Evolutionary conservation across 2,329 filamentous ascomycete species (phyloP).

Genomic region (Tolypocladium album): DNA sequence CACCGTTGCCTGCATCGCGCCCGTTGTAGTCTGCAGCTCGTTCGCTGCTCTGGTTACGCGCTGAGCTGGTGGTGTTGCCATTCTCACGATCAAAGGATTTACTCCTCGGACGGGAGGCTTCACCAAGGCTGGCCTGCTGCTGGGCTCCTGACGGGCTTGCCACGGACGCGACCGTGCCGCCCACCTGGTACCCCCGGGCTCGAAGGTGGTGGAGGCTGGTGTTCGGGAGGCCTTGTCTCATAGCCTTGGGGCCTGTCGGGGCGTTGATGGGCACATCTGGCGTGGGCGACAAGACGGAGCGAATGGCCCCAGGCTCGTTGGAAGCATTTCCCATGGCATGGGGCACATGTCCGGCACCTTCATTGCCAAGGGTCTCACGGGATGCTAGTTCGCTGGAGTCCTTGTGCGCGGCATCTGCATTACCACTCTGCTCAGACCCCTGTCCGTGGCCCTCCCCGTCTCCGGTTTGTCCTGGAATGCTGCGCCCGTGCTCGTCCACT

Average conservation of each 20-base stretch:
- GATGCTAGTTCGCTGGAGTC: constrained; percentile 11
- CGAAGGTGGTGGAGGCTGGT: constrained; percentile 61
- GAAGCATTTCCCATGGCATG: constrained; percentile 5
- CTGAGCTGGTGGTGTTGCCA: constrained; percentile 20
- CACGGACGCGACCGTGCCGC: constrained; percentile 17
- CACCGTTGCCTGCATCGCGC: constrained; percentile 7
- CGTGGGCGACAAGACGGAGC: constrained; percentile 18
- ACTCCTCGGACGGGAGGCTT: constrained; percentile 30
- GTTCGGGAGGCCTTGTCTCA: constrained; percentile 81
- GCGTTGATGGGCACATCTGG: constrained; percentile 53
- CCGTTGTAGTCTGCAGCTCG: constrained; percentile 12
- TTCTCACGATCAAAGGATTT: constrained; percentile 31
- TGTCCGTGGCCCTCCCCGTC: constrained; percentile 4
- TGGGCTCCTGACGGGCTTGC: not conserved
- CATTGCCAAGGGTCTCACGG: constrained; percentile 20
- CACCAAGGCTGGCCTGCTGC: constrained; percentile 7
- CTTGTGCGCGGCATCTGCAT: constrained; percentile 8
- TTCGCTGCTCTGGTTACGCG: constrained; percentile 25
- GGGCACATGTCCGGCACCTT: constrained; percentile 9
- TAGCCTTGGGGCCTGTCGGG: constrained; percentile 86
- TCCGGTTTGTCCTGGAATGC: constrained; percentile 13
- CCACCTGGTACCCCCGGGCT: constrained; percentile 38
- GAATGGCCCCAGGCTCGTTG: constrained; percentile 15
- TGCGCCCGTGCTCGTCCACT: constrained; percentile 29
- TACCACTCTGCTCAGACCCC: constrained; percentile 4